Conservation (phyloP, 352 stramenopile genomes). For the Globisporangium nunn region DNA sequence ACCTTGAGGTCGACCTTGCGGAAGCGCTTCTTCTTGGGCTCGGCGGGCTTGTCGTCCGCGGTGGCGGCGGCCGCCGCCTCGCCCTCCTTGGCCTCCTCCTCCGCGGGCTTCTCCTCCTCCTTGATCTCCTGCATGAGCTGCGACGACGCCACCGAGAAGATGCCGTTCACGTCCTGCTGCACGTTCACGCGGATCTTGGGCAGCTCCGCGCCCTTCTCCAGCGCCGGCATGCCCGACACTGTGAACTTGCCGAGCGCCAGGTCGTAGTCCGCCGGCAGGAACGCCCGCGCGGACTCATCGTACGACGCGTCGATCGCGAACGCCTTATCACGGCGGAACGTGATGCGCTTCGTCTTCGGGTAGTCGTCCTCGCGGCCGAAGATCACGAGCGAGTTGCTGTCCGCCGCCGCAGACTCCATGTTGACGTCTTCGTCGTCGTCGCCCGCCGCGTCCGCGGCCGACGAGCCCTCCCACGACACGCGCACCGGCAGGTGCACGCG, state of each 20-base stretch:
- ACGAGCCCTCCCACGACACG: slow-evolving; percentile 88
- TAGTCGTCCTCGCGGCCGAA: slow-evolving; percentile 95
- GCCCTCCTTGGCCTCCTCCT: slow-evolving; percentile 59
- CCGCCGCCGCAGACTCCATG: slow-evolving; percentile 45
- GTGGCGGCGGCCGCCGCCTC: slow-evolving; percentile 41
- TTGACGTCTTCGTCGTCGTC: slow-evolving; percentile 87
- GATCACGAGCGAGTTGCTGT: slow-evolving; percentile 90
- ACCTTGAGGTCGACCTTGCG: slow-evolving; percentile 87
- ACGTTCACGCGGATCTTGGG: slow-evolving; percentile 96
- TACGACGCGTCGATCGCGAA: slow-evolving; percentile 92
- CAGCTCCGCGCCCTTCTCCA: slow-evolving; percentile 68
- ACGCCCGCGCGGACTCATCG: slow-evolving; percentile 69
- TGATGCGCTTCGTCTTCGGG: slow-evolving; percentile 96
- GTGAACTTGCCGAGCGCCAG: slow-evolving; percentile 90
- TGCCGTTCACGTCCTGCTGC: slow-evolving; percentile 95
- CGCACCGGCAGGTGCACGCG: slow-evolving; percentile 90
- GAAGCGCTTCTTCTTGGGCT: slow-evolving; percentile 95
- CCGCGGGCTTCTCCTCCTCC: slow-evolving; percentile 70
- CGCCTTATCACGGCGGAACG: slow-evolving; percentile 87
- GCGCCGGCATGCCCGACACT: slow-evolving; percentile 83
- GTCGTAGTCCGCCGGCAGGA: slow-evolving; percentile 60
- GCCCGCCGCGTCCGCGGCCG: slow-evolving; percentile 41
- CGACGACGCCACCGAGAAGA: slow-evolving; percentile 92
- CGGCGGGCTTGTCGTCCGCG: slow-evolving; percentile 60
- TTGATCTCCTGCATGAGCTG: slow-evolving; percentile 97